Base-by-base conservation (phyloP, 345 rosid species). In the Corymbia maculata region DNA sequence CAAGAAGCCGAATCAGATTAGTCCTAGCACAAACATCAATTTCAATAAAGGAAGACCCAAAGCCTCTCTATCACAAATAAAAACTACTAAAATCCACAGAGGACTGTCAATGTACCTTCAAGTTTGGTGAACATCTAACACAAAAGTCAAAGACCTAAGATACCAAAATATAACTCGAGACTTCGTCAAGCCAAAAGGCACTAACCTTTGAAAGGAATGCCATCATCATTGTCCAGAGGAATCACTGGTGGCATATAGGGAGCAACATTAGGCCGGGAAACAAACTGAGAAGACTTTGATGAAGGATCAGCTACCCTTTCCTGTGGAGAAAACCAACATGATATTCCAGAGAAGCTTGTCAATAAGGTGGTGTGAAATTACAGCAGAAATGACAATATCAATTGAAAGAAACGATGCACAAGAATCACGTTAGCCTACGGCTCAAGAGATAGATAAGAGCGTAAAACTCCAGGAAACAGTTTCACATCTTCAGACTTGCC, bases 241-340 rank as follows among this genome's bases (percentile, higher is more conserved):
- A 92, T 59, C 90, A 88, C 85, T 28, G 94, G 88, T 79, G 91
- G 86, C 52, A 91, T 92, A 89, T 88, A 89, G 28, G 94, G 91
- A 92, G 90, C 89, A 89, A 90, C 88, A 85, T 89, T 92, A 79
- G 94, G 88, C 79, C 87, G 89, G 45, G 90, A 89, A 88, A 88
- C 84, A 86, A 91, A 93, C 85, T 87, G 91, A 86, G 92, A 85
- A 26, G 91, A 64, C 91, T 93, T 93, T 79, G 87, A 59, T 55
- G 94, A 89, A 90, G 91, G 86, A 92, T 93, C 96, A 2, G 57
- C 87, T 87, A 90, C 91, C 92, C 92, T 93, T 92, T 95, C 97
- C 97, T 95, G 93, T 64, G 42, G 90, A 92, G 88, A n/a, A 89
- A 86, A 86, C 22, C 45, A 16, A 86, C 47, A 87, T 36, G 88